A percentile compares a stretch with the other conserved stretches of the same genome.
These are phyloP conservation scores for Lepidium africanum DNA, from an alignment of 345 rosid genomes.

Conservation along the genomic window DNA sequence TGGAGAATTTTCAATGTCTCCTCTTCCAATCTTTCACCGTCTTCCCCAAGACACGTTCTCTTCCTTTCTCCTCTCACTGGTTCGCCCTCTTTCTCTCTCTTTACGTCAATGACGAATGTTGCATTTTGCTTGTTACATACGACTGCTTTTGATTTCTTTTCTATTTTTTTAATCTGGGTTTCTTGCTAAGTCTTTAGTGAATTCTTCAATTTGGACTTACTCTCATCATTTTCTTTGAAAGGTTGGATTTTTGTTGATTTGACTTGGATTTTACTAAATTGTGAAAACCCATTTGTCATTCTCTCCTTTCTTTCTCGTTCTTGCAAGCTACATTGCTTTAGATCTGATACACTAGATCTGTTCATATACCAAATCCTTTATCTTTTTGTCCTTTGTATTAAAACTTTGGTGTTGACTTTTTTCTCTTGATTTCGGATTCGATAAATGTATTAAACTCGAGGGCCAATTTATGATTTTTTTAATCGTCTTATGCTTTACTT, in stretches of 20 bases:
- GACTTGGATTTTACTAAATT: not conserved
- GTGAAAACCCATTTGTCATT: not conserved
- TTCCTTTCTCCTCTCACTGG: conserved; percentile 21
- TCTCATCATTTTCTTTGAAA: not conserved
- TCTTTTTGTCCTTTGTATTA: not conserved
- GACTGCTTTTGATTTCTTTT: conserved; percentile 10
- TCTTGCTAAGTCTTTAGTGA: not conserved
- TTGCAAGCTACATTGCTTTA: conserved; percentile 15
- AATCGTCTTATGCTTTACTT: conserved; percentile 9
- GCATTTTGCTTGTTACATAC: conserved; percentile 11
- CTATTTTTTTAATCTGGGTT: conserved; percentile 7
- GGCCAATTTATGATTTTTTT: not conserved
- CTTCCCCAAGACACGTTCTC: conserved; percentile 16
- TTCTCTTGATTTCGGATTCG: conserved; percentile 1
- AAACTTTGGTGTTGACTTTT: not conserved
- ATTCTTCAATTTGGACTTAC: conserved; percentile 3
- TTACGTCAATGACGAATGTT: not conserved
- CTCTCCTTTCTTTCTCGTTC: not conserved
- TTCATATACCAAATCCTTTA: not conserved
- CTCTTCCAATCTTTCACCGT: conserved; percentile 13
- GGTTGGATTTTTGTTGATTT: not conserved
- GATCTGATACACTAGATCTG: conserved; percentile 10
- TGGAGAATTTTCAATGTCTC: conserved; percentile 22
- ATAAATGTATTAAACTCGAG: not conserved
- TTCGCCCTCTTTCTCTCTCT: not conserved